Base-by-base conservation (phyloP, 2,329 filamentous ascomycete genomes). In the Pleomassaria siparia region DNA sequence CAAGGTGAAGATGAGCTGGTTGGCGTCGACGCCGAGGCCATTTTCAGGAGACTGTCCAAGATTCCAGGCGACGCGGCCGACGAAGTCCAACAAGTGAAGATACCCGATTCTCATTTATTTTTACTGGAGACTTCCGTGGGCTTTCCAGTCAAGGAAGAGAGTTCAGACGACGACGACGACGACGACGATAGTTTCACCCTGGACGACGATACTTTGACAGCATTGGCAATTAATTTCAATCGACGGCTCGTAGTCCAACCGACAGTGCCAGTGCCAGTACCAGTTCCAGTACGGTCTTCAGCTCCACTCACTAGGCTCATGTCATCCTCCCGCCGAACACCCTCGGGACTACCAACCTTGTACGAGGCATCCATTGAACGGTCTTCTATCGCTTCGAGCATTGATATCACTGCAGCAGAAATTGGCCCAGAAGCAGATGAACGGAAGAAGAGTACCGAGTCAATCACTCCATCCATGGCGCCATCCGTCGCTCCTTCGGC, bases 401-500 rank as follows among this genome's bases (percentile, higher is more conserved):
- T 26, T 10, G 30, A 43, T 33, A 20, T 28, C 16, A 41, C 7
- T 29, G 24, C 39, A 10, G n/a, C n/a, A n/a, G n/a, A 13, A n/a
- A 6, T 3, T 15, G 12, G 16, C 9, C 28, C n/a, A n/a, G 20
- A 32, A n/a, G 11, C 26, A 10, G 28, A 43, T 24, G 28, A 4
- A 18, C 22, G 21, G 12, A 29, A 24, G 8, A 28, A 32, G 29
- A 43, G 43, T 12, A 53, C 44, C 16, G 58, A 64, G 46, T 69
- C 64, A 0, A 63, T 66, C 21, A 58, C 64, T 2, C 46, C 54
- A 12, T 35, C 32, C n/a, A 18, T 35, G 9, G 32, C 32, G 7
- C 47, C 49, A 15, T 68, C 65, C 16, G 55, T 67, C 39, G 63
- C 67, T 7, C 66, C 63, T 10, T 71, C 68, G 12, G 66, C 59